Base-by-base conservation (phyloP, 108 stramenopile genomes). In the Cyclotella cryptica region DNA sequence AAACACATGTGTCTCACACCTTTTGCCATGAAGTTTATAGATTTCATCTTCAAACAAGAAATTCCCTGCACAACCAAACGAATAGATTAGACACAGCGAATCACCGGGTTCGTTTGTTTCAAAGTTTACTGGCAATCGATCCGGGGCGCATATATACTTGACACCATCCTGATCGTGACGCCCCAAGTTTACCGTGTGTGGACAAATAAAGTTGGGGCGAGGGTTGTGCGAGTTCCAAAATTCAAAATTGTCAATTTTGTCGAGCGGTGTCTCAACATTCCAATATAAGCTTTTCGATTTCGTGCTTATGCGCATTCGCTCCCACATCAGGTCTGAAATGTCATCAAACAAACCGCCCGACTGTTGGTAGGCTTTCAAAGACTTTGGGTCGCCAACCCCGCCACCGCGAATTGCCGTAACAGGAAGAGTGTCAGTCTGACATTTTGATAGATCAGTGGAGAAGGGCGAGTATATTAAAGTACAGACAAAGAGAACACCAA, bases 1-100 rank as follows among this genome's bases (percentile, higher is more conserved):
- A 83, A 89, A 89, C 0, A 71, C 73, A 70, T 89, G 88, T 29
- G 85, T 89, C 52, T 89, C 88, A 61, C 88, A 89, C 49, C 47
- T 70, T 43, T 65, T 54, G 52, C 49, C 55, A 13, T 69, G 43
- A 8, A 66, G 27, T 8, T 17, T n/a, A 21, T 41, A 66, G 18
- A 87, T 42, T 0, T 49, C 80, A 35, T 66, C 57, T 68, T 87
- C 87, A 60, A 87, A 87, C 13, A 29, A 35, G 21, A 74, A 76
- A 60, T 88, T 64, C 0, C 72, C 72, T 45, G 71, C 67, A 53
- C 67, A 69, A 3, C 87, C 87, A 24, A 88, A 66, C 15, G 68
- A 66, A 46, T 88, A 88, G 5, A 88, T 72, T 5, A 88, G 58
- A 51, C 87, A 88, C 11, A 19, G 19, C 7, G 52, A 53, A 53